Evolutionary conservation across 1,284 basidiomycete genomes (phyloP).

Genomic region (Irpex lacteus): DNA sequence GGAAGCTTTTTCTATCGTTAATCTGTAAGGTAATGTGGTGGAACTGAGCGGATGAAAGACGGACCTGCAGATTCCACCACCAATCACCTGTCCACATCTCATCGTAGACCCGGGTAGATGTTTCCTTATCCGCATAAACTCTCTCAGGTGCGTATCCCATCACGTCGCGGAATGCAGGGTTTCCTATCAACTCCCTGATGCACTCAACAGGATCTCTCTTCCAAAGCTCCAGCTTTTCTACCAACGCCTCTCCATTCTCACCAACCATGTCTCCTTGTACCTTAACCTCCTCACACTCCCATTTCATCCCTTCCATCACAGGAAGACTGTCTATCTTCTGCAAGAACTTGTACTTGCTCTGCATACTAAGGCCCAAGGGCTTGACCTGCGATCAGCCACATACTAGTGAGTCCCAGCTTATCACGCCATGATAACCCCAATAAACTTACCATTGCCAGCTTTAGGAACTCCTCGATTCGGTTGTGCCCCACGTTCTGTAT

Average conservation of each 20-base stretch:
- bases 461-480: constrained; percentile 21
- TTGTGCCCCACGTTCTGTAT: constrained; percentile 18
- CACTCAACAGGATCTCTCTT: constrained; percentile 26
- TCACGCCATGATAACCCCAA: background rate
- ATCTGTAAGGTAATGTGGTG: too few relatives aligned
- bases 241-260: constrained; percentile 11
- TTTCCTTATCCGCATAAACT: constrained; percentile 16
- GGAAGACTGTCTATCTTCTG: constrained; percentile 22
- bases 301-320: constrained; percentile 1
- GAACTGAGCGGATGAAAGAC: too few relatives aligned
- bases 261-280: constrained; percentile 20
- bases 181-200: constrained; percentile 27
- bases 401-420: background rate
- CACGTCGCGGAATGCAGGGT: constrained; percentile 22
- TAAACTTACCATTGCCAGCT: constrained; percentile 19
- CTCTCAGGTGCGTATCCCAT: constrained; percentile 25
- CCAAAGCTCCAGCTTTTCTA: constrained; percentile 29
- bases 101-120: constrained; percentile 8
- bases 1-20: constrained; percentile 13
- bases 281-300: constrained; percentile 13
- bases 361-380: constrained; percentile 14
- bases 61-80: constrained; percentile 26
- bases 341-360: constrained; percentile 17
- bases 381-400: constrained; percentile 11
- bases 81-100: constrained; percentile 26